A percentile compares a stretch with the other conserved stretches of the same genome.
These are phyloP conservation scores for Conidiobolus coronatus DNA, from an alignment of 371 early-diverging fungal genomes.

Conservation along the genomic window DNA sequence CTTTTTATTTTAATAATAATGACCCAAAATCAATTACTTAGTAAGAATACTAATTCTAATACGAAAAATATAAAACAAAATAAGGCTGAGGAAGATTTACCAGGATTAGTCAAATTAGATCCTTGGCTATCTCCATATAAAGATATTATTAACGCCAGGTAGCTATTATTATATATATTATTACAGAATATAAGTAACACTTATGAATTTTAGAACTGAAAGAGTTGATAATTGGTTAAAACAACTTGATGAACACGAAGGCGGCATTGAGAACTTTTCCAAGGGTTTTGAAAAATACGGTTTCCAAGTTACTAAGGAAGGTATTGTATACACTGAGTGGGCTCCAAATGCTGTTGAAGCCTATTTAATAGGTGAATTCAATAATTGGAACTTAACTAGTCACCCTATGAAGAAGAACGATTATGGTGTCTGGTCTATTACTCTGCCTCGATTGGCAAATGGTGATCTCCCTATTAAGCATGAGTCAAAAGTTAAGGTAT, in stretches of 20 bases:
- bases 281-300: constrained; percentile 61
- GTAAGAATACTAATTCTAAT: not conserved
- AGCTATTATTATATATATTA: constrained; percentile 3
- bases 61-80: not conserved
- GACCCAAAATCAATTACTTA: not conserved
- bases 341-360: constrained; percentile 68
- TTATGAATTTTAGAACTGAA: constrained; percentile 13
- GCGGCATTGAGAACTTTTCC: constrained; percentile 59
- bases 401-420: constrained; percentile 54
- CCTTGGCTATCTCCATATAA: constrained; percentile 45
- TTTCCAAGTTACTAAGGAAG: constrained; percentile 28
- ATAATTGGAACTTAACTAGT: constrained; percentile 51
- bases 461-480: constrained; percentile 61
- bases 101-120: constrained; percentile 33
- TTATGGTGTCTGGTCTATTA: constrained; percentile 59
- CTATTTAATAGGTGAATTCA: constrained; percentile 80
- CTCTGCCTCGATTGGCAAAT: constrained; percentile 27
- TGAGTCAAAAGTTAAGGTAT: constrained; percentile 67
- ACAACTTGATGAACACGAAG: constrained; percentile 33
- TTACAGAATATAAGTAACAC: not conserved
- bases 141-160: constrained; percentile 32
- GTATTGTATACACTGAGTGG: constrained; percentile 79
- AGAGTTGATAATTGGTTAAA: constrained; percentile 33
- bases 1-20: too few relatives aligned
- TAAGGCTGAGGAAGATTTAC: constrained; percentile 16